Base-by-base conservation (phyloP, 2,329 filamentous ascomycete genomes). In the Ascochyta viciae-villosae region DNA sequence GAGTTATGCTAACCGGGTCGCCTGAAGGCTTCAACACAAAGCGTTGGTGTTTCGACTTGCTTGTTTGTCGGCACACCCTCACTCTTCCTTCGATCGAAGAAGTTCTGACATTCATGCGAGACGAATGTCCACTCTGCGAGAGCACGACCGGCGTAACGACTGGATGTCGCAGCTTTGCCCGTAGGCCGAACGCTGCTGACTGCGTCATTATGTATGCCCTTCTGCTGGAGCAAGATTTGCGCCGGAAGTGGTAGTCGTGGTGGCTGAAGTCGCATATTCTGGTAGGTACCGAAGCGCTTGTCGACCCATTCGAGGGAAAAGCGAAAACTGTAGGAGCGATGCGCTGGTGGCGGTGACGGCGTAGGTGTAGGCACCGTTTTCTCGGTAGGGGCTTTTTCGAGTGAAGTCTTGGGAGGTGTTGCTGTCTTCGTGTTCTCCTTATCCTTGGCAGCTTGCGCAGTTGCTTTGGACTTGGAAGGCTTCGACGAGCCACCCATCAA, bases 41-140 rank as follows among this genome's bases (percentile, higher is more conserved):
- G 77, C 6, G 79, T 81, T 2, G 88, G 88, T 38, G 88, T 87
- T 74, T 94, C 90, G 38, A 94, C 86, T 39, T 88, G 85, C 62
- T 79, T 81, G 57, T 91, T 83, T 0, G 80, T 79, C 2, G 85
- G 81, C 9, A 92, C 85, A 40, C 90, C 90, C 71, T 95, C 91
- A 42, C 87, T 86, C 47, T 87, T 87, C 50, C 91, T 83, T 41
- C 90, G 82, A 55, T 94, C 90, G 29, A 92, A 86, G 74, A 94
- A 95, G 68, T 87, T 90, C 76, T 93, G 91, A 78, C 87, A 91
- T 72, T 95, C 91, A 52, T 85, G 84, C 15, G 92, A 86, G 19
- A 94, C 84, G 16, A 90, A 78, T 19, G 83, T 81, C 91, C 91
- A 95, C 74, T 95, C 91, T 0, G 90, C 90, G 40, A 95, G 80